phyloP scores from a whole-genome alignment of 257 asterid genomes.

The Primulina huaijiensis region DNA sequence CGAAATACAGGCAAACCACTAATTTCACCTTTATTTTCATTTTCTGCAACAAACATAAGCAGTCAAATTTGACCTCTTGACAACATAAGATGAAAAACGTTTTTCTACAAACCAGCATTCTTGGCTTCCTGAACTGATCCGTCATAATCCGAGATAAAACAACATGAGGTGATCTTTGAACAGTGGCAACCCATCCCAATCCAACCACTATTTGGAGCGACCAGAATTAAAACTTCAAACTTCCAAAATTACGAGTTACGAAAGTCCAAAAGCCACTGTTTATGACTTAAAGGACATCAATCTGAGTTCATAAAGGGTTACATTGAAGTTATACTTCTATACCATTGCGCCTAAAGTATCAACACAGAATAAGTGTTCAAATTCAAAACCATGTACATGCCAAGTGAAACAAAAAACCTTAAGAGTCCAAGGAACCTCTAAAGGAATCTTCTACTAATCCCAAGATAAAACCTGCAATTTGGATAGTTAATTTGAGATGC shows the following conservation, averaged over 20 bases:
- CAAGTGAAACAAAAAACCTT: neutral
- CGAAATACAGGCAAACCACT: conserved; percentile 75
- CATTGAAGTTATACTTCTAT: conserved; percentile 12
- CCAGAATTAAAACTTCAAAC: conserved; percentile 3
- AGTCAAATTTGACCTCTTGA: conserved; percentile 11
- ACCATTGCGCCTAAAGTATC: neutral
- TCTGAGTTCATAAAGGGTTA: conserved; percentile 16
- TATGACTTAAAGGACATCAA: conserved; percentile 16
- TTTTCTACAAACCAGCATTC: conserved; percentile 36
- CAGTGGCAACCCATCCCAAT: conserved; percentile 41
- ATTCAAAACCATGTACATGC: neutral
- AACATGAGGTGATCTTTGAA: conserved; percentile 36
- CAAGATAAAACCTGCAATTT: neutral
- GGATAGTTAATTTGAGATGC: neutral
- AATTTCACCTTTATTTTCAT: conserved; percentile 65
- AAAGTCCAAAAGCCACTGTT: neutral
- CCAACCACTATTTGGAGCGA: neutral
- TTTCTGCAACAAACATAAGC: conserved; percentile 41
- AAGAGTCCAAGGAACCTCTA: neutral
- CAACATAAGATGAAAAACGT: neutral
- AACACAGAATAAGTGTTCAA: neutral
- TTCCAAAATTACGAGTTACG: neutral
- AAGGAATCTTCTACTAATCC: neutral
- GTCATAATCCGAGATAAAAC: conserved; percentile 36
- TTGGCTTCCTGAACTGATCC: conserved; percentile 30